Evolutionary conservation across 2,329 filamentous ascomycete species (phyloP).

Genomic region (Neonectria neomacrospora): DNA sequence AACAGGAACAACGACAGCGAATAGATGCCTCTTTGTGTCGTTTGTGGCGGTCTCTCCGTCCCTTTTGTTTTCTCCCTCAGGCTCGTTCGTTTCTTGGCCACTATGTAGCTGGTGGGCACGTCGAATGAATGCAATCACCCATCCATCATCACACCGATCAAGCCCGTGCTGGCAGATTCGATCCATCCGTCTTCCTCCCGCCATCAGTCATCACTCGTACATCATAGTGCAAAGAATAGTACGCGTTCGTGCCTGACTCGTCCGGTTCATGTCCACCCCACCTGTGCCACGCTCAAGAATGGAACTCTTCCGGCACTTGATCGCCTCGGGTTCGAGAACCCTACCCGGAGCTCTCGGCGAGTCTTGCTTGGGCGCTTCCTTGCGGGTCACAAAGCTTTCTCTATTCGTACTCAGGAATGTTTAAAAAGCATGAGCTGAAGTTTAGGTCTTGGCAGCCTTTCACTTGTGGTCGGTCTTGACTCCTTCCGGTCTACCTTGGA

Average conservation of each 20-base stretch:
- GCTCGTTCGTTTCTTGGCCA: neutral
- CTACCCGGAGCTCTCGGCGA: slow-evolving; percentile 3
- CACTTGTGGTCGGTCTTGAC: neutral
- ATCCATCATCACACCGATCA: slow-evolving; percentile 1
- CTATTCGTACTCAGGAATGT: neutral
- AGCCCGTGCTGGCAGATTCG: neutral
- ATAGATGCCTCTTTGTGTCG: slow-evolving; percentile 4
- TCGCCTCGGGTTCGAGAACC: neutral
- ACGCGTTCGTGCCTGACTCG: slow-evolving; percentile 15
- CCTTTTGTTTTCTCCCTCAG: neutral
- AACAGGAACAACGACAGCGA: slow-evolving; percentile 18
- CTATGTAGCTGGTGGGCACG: slow-evolving; percentile 1
- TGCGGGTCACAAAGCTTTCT: neutral
- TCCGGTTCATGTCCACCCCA: slow-evolving; percentile 4
- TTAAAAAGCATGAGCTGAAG: neutral
- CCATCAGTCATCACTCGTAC: neutral
- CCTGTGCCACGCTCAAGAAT: slow-evolving; percentile 11
- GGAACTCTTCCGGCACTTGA: slow-evolving; percentile 9
- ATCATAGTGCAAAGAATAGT: neutral
- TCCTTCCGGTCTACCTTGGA: neutral
- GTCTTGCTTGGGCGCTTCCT: slow-evolving; percentile 6
- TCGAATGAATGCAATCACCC: slow-evolving; percentile 10
- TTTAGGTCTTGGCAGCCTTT: slow-evolving; percentile 9
- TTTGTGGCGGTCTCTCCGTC: neutral
- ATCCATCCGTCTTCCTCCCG: slow-evolving; percentile 10